Evolutionary conservation across 2,329 filamentous ascomycete genomes (phyloP).

Genomic region (Fusarium sp.): DNA sequence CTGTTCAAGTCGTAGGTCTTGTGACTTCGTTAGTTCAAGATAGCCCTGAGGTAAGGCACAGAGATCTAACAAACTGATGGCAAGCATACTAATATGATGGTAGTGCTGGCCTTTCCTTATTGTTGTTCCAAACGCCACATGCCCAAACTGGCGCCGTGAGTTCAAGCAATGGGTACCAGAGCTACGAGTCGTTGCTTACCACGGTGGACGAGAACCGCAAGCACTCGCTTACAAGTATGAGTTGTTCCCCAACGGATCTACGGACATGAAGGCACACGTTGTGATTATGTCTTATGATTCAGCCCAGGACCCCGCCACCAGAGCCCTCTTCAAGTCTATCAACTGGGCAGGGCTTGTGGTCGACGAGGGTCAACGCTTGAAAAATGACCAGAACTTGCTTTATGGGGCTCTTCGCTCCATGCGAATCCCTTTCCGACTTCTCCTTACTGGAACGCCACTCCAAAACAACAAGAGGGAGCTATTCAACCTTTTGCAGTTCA

Average conservation of each 20-base stretch:
- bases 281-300: constrained; percentile 97
- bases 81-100: constrained; percentile 23
- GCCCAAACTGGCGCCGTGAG: constrained; percentile 96
- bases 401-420: constrained; percentile 80
- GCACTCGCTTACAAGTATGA: constrained; percentile 85
- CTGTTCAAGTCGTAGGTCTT: constrained; percentile 89
- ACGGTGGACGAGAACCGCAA: constrained; percentile 80
- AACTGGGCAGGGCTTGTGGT: constrained; percentile 91
- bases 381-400: constrained; percentile 88
- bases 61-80: background rate
- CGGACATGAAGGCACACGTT: constrained; percentile 84
- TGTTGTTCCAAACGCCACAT: constrained; percentile 94
- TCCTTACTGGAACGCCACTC: constrained; percentile 90
- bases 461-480: constrained; percentile 96
- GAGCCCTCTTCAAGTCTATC: constrained; percentile 73
- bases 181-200: constrained; percentile 90
- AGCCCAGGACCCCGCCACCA: constrained; percentile 77
- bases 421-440: constrained; percentile 82
- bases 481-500: constrained; percentile 96
- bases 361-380: constrained; percentile 94
- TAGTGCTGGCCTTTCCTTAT: constrained; percentile 90
- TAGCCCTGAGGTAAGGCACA: constrained; percentile 58
- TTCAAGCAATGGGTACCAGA: constrained; percentile 93
- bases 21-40: constrained; percentile 78
- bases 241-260: constrained; percentile 76